These are phyloP conservation scores for Neurospora intermedia DNA, from an alignment of 495 filamentous ascomycete genomes.

Conservation along the genomic window DNA sequence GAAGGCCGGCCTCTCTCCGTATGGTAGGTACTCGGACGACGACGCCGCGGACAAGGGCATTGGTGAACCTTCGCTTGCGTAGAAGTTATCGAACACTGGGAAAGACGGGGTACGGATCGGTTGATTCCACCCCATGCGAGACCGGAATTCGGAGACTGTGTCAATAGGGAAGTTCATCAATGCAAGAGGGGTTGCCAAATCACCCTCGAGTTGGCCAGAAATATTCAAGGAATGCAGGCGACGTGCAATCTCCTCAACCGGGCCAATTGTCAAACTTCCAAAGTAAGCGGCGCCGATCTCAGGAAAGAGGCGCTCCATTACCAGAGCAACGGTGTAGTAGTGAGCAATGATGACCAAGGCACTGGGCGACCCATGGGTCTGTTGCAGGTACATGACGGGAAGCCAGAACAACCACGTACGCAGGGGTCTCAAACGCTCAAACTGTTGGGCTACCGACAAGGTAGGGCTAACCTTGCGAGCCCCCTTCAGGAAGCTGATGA, in stretches of 20 bases:
- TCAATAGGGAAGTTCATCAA: conserved; percentile 56
- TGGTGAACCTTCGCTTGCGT: conserved; percentile 28
- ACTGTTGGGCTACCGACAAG: conserved; percentile 67
- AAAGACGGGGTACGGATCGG: conserved; percentile 42
- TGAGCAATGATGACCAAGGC: conserved; percentile 77
- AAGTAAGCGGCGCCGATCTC: conserved; percentile 84
- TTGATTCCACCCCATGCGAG: conserved; percentile 50
- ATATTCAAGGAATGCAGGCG: conserved; percentile 42
- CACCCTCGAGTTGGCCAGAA: conserved; percentile 32
- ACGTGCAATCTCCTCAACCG: conserved; percentile 68
- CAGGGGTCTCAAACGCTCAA: conserved; percentile 75
- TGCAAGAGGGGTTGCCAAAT: conserved; percentile 38
- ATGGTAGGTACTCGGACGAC: conserved; percentile 29
- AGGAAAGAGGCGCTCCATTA: conserved; percentile 82
- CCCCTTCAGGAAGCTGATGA: conserved; percentile 70
- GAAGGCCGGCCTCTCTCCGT: conserved; percentile 41
- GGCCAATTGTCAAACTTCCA: conserved; percentile 60
- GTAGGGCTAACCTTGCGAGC: conserved; percentile 65
- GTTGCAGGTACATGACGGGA: conserved; percentile 57
- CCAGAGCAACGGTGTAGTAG: conserved; percentile 78
- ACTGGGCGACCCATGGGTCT: conserved; percentile 46
- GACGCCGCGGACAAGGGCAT: conserved; percentile 26
- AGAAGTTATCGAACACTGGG: conserved; percentile 40
- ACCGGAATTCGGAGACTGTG: conserved; percentile 49
- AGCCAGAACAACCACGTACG: conserved; percentile 94